Base-by-base conservation (phyloP, 1,284 basidiomycete genomes). In the Malassezia restricta region DNA sequence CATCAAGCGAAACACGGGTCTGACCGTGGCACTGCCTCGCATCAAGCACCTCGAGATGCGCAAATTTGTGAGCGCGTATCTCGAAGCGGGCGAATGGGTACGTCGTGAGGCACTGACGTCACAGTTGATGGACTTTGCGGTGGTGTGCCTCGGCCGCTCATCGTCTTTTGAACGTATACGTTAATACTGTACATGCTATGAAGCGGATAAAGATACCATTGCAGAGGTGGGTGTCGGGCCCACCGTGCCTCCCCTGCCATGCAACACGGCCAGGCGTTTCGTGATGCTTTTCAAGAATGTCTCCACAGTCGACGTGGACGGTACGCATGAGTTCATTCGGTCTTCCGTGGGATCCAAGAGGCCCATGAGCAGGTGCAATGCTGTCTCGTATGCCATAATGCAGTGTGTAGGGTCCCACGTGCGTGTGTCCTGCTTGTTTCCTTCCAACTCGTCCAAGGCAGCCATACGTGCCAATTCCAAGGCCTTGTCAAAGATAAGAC, bases 331-430 rank as follows among this genome's bases (percentile, higher is more conserved):
- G 12, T 61, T 62, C 53, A 66, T 43, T 6, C 81, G 82, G 66
- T 90, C 85, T 63, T 95, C 78, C 3, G 86, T 79, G 57, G 91
- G 86, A 70, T 98, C 92, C 65, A 92, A 83, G 5, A 96, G 78
- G 0, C 88, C 85, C 61, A 87, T 86, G 27, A 98, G 77, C 70
- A 91, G 85, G 85, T 87, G 92, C 15, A 94, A 75, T 0, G 89
- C 88, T 58, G 88, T 88, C 70, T 95, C 91, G 75, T 98, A 98
- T 33, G 91, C 79, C 66, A 85, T 84, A 75, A 94, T 85, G 69
- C 90, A 94, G 62, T 86, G 83, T 28, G 68, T 51, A 4, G 75
- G 65, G 59, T 89, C 85, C 17, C 87, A 83, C 61, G 88, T 86
- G 24, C 47, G 42, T 2, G 58, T 57, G 6, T 61, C 57, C 8